Evolutionary conservation across 164 flowering plant species (phyloP).

Genomic region (Stephania japonica): DNA sequence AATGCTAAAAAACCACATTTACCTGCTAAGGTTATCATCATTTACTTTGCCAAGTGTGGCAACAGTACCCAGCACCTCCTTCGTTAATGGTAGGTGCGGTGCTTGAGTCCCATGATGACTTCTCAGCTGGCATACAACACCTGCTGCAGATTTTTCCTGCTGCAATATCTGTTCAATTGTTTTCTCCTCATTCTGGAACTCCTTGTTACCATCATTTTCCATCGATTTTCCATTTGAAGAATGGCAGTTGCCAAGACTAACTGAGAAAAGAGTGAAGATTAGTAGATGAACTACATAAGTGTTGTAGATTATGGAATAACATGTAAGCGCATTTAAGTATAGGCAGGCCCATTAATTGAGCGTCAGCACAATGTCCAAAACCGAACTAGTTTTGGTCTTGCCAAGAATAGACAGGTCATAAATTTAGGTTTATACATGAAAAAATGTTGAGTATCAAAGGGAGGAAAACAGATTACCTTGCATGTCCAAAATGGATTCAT

Average conservation of each 20-base stretch:
- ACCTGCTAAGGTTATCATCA: constrained; percentile 86
- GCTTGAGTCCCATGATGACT: constrained; percentile 37
- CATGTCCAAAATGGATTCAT: constrained; percentile 64
- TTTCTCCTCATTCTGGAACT: constrained; percentile 38
- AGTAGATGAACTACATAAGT: constrained; percentile 1
- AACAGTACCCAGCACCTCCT: constrained; percentile 76
- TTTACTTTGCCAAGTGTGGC: constrained; percentile 71
- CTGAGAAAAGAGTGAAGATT: constrained; percentile 27
- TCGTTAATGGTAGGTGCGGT: constrained; percentile 30
- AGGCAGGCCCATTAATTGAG: not conserved
- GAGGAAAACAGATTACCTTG: constrained; percentile 45
- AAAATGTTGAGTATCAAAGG: not conserved
- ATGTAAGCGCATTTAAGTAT: not conserved
- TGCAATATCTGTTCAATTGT: constrained; percentile 42
- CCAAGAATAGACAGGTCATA: not conserved
- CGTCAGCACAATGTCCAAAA: not conserved
- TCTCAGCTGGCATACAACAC: constrained; percentile 50
- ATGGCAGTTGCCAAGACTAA: constrained; percentile 46
- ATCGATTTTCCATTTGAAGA: constrained; percentile 26
- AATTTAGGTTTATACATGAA: not conserved
- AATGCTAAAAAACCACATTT: not conserved
- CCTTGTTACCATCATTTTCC: constrained; percentile 24
- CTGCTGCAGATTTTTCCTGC: constrained; percentile 74
- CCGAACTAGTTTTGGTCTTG: not conserved
- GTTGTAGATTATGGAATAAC: not conserved